These are phyloP conservation scores for Asterophora lycoperdoides DNA, from an alignment of 768 basidiomycete genomes.

Conservation along the genomic window DNA sequence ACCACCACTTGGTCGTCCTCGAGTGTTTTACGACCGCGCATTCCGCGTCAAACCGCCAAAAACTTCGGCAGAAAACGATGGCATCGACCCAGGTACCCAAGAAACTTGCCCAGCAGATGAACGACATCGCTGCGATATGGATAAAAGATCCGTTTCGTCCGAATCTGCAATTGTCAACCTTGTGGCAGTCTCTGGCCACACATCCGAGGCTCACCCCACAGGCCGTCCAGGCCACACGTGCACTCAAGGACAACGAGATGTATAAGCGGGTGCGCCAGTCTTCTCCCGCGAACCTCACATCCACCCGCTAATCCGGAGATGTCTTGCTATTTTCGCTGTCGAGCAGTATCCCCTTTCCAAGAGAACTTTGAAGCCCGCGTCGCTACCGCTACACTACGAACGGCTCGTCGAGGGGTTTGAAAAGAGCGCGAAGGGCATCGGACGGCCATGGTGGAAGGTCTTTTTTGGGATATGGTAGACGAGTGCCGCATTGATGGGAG, in stretches of 20 bases:
- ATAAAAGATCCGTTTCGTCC: conserved; percentile 72
- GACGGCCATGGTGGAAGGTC: conserved; percentile 79
- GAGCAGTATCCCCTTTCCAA: conserved; percentile 62
- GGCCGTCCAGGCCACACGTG: conserved; percentile 57
- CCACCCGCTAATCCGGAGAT: conserved; percentile 12
- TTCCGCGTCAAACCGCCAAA: background rate
- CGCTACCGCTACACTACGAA: conserved; percentile 69
- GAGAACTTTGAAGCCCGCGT: conserved; percentile 62
- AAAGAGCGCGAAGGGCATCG: conserved; percentile 72
- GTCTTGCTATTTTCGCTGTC: conserved; percentile 10
- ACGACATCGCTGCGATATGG: conserved; percentile 58
- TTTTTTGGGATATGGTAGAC: conserved; percentile 73
- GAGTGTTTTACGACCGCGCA: background rate
- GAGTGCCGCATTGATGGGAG: background rate
- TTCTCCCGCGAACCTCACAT: conserved; percentile 30
- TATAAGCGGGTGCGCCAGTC: conserved; percentile 47
- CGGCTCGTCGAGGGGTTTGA: conserved; percentile 70
- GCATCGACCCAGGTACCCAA: conserved; percentile 20
- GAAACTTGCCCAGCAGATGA: conserved; percentile 47
- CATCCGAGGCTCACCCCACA: conserved; percentile 65
- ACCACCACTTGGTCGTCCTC: too few species aligned
- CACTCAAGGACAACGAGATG: conserved; percentile 50
- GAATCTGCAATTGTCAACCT: conserved; percentile 64
- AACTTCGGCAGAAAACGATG: conserved; percentile 9
- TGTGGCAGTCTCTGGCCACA: conserved; percentile 58